Base-by-base conservation (phyloP, 2,329 filamentous ascomycete genomes). In the Ascochyta pisi region DNA sequence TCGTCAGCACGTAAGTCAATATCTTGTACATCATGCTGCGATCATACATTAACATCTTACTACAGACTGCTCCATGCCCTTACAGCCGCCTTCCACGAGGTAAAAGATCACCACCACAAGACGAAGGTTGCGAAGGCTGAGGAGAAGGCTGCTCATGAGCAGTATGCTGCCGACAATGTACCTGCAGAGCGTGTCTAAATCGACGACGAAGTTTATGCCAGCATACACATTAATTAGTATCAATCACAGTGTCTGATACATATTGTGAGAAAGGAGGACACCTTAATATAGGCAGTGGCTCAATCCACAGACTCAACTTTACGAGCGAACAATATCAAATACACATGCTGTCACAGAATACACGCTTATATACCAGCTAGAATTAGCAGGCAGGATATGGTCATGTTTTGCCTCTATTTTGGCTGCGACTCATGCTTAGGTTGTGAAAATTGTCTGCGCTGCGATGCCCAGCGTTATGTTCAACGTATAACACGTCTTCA, bases 1-100 rank as follows among this genome's bases (percentile, higher is more conserved):
- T 80, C 40, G 62, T 79, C 50, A 78, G 74, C 74, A 79, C 77
- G 77, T 79, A 69, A 75, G 77, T 77, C 15, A 3, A 6, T 29
- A 12, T 4, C 34, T 37, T 15, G 29, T 22, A 12, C 19, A 6
- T 22, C 9, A 9, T 19, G 3, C 12, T 35, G 13, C 6, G 23
- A 22, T 26, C 29, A 22, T 8, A 12, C 9, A 16, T 37, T 63
- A 24, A 60, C 22, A 15, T 9, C 4, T 22, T 19, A 24, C n/a
- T n/a, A n/a, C 51, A 79, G 77, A 8, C 16, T 80, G 16, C 71
- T 81, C 6, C 78, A 81, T 55, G 74, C 76, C 12, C 56, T 78
- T 44, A 79, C 77, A 7, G 77, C 77, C 29, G 62, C 73, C 1
- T 79, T 79, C 68, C 75, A 79, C 54, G 73, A 77, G 56, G 65